These are phyloP conservation scores for Mentha longifolia DNA, from an alignment of 257 asterid genomes.

Conservation along the genomic window DNA sequence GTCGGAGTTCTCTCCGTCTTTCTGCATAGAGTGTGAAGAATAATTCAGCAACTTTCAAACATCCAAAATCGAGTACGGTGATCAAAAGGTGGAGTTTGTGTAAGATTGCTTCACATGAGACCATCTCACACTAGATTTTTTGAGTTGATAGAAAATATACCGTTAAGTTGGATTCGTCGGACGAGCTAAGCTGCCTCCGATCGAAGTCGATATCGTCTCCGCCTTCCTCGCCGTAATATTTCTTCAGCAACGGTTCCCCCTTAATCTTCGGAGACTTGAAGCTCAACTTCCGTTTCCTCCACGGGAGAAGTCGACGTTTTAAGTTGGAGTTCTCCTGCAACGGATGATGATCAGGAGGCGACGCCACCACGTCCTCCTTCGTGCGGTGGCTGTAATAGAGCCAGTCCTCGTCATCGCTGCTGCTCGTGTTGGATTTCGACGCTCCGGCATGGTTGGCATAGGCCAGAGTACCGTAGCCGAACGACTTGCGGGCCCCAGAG, in stretches of 20 bases:
- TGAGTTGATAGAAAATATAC: constrained; percentile 37
- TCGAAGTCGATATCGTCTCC: constrained; percentile 93
- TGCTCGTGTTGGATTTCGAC: constrained; percentile 45
- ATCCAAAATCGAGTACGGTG: neutral
- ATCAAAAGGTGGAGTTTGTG: no score
- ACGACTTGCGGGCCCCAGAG: constrained; percentile 50
- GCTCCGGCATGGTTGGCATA: constrained; percentile 67
- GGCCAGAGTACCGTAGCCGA: constrained; percentile 66
- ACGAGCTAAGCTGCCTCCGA: constrained; percentile 80
- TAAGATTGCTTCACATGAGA: neutral
- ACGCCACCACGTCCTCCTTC: constrained; percentile 28
- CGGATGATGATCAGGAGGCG: constrained; percentile 41
- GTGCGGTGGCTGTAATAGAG: constrained; percentile 47
- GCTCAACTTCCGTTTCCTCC: constrained; percentile 79
- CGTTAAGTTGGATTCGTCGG: constrained; percentile 64
- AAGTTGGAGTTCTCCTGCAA: constrained; percentile 43
- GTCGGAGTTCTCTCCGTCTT: constrained; percentile 41
- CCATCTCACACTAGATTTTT: no score
- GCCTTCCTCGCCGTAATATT: constrained; percentile 75
- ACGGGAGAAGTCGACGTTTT: constrained; percentile 64
- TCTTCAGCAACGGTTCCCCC: constrained; percentile 80
- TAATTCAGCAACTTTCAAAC: neutral
- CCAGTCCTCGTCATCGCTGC: constrained; percentile 71
- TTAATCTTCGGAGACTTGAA: constrained; percentile 67
- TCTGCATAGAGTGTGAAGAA: neutral